Evolutionary conservation across 768 basidiomycete genomes (phyloP).

Genomic region (Lentinula raphanica): DNA sequence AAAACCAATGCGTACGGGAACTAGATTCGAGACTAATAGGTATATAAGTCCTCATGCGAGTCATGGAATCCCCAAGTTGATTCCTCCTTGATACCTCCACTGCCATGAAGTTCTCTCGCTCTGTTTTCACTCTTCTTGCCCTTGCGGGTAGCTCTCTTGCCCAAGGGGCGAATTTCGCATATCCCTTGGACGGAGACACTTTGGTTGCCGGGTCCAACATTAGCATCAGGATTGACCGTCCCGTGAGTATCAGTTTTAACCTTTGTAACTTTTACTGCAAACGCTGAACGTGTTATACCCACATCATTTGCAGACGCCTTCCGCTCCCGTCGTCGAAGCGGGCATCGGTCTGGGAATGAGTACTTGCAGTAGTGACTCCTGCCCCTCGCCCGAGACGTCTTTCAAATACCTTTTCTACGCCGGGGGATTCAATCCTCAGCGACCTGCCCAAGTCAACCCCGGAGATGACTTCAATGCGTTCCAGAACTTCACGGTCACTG

Average conservation of each 20-base stretch:
- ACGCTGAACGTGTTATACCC: background rate
- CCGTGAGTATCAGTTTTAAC: background rate
- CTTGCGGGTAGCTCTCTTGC: background rate
- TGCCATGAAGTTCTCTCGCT: background rate
- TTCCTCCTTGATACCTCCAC: no score
- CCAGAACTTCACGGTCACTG: background rate
- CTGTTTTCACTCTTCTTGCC: background rate
- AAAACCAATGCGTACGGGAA: no score
- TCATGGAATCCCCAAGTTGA: background rate
- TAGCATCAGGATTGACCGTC: background rate
- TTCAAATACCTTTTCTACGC: background rate
- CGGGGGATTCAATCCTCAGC: background rate
- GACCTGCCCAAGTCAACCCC: background rate
- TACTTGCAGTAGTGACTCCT: background rate
- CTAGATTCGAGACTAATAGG: background rate
- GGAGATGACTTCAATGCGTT: slow-evolving; percentile 1
- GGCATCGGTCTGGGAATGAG: slow-evolving; percentile 1
- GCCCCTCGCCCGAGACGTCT: background rate
- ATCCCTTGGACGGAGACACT: background rate
- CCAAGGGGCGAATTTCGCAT: background rate
- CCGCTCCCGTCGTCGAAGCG: background rate
- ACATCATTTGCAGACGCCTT: background rate
- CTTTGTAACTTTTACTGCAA: no score
- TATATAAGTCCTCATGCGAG: background rate
- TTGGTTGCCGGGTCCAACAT: slow-evolving; percentile 1